Conservation (phyloP, 176 grass and related monocot species). For the Hordeum vulgare region MorexV3_pseudomolecules_assembly NC_058523.1:18285067-18285566, state of each 20-base stretch:
- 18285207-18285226: background rate
- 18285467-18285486: slow-evolving; percentile 4
- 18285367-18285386: slow-evolving; percentile 1
- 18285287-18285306: background rate
- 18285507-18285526: background rate
- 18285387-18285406: slow-evolving; percentile 8
- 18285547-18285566: background rate
- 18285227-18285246: background rate
- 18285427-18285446: background rate
- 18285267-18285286: background rate
- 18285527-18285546: background rate
- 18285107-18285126: background rate
- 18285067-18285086: background rate
- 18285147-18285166: background rate
- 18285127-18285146: background rate
- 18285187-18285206: background rate
- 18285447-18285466: background rate
- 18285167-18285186: background rate
- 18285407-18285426: background rate
- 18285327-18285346: background rate
- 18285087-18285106: background rate
- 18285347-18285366: background rate
- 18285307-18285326: slow-evolving; percentile 7
- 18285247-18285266: background rate
- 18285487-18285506: slow-evolving; percentile 3